Percentiles rank a stretch among this genome's conserved stretches.
phyloP scores from a whole-genome alignment of 164 flowering plant species.

The Stephania japonica region DNA sequence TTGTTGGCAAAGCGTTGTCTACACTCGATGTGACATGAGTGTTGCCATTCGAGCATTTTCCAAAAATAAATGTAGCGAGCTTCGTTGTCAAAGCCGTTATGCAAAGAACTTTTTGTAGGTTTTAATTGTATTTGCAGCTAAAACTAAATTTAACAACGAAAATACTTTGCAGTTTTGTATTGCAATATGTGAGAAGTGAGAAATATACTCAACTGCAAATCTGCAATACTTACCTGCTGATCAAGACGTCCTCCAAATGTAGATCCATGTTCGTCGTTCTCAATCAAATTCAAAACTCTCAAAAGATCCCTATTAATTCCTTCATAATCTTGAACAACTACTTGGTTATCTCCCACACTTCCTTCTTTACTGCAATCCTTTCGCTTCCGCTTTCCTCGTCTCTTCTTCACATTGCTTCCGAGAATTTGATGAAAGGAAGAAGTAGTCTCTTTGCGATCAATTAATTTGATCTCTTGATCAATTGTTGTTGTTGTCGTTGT shows the following conservation, averaged over 20 bases:
- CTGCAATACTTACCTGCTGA: slow-evolving; percentile 49
- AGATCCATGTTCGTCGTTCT: slow-evolving; percentile 36
- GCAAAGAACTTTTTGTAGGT: too few relatives aligned
- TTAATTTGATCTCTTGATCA: slow-evolving; percentile 25
- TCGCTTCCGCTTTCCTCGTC: slow-evolving; percentile 78
- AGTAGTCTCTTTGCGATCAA: slow-evolving; percentile 11
- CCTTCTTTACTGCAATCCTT: slow-evolving; percentile 45
- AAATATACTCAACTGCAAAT: neutral
- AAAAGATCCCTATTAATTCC: slow-evolving; percentile 35
- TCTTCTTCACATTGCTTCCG: slow-evolving; percentile 34
- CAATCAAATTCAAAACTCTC: slow-evolving; percentile 37
- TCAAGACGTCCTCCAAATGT: slow-evolving; percentile 55
- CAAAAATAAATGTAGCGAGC: too few relatives aligned
- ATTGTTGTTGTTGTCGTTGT: slow-evolving; percentile 15
- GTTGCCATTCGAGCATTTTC: too few relatives aligned
- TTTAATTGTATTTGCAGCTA: too few relatives aligned
- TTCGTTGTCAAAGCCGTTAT: too few relatives aligned
- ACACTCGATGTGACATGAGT: too few relatives aligned
- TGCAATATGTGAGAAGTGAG: neutral
- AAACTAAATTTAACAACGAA: too few relatives aligned
- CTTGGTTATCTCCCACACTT: slow-evolving; percentile 49
- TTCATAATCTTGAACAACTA: slow-evolving; percentile 28
- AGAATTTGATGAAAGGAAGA: too few relatives aligned
- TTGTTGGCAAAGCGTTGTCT: too few relatives aligned
- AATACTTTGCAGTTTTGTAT: too few relatives aligned